Base-by-base conservation (phyloP, 2,329 filamentous ascomycete genomes). In the Orbilia blumenaviensis region DNA sequence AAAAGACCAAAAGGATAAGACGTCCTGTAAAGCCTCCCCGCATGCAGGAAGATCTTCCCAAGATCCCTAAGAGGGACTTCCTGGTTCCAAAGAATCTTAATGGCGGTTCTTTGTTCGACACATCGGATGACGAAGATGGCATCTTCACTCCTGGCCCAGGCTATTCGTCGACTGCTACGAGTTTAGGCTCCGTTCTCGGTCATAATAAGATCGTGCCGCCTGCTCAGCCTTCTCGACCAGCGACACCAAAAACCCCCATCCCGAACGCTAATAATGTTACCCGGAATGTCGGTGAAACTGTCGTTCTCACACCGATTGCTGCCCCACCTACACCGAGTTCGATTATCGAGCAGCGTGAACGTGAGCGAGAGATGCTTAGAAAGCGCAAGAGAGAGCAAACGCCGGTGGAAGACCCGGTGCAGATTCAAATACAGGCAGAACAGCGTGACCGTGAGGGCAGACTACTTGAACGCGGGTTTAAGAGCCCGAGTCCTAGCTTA, bases 81-180 rank as follows among this genome's bases (percentile, higher is more conserved):
- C 36, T 76, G 25, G 60, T 76, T 36, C 72, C 72, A 38, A 69
- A 69, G 23, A 50, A 50, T 58, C 25, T 50, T 50, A 61, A 69
- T 54, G 52, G 29, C 21, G 38, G 36, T 42, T 52, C 52, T 42
- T 27, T 76, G 21, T 32, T 76, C 50, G 72, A 76, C 58, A 76
- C 72, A 25, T 76, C 72, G 14, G 72, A 76, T 42, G 72, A 76
- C 46, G 71, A 75, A 68, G 72, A 63, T 46, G 60, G 64, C 12
- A 61, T 76, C 36, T 76, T 76, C 42, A 76, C 72, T 6, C 72
- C 72, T n/a, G 72, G 72, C n/a, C 72, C 72, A 34, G 72, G 68
- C 52, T 69, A 69, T 27, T 64, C 48, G 10, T 76, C 72, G 58
- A 50, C 72, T 32, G 72, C 48, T 5, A 76, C 72, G 14, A 75